Evolutionary conservation across 306 rosid species (phyloP).

Genomic region (Quercus alba): DNA sequence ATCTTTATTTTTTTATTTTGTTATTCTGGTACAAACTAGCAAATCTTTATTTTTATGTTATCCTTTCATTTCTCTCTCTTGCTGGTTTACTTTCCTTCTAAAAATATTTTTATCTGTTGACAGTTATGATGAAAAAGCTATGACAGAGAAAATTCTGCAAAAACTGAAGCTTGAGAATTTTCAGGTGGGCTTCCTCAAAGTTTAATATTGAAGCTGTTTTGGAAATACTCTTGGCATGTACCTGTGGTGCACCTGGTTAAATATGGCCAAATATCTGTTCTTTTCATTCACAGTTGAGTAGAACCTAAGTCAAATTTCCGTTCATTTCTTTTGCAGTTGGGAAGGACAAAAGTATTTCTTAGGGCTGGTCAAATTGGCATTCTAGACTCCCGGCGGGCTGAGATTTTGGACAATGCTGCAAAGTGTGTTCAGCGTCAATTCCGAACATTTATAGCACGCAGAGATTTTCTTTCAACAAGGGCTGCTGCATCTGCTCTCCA

Average conservation of each 20-base stretch:
- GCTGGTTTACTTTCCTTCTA: not conserved
- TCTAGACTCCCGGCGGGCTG: constrained; percentile 81
- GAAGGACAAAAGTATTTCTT: constrained; percentile 89
- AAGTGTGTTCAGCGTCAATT: constrained; percentile 65
- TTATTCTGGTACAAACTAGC: not conserved
- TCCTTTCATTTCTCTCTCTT: not conserved
- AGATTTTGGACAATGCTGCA: constrained; percentile 86
- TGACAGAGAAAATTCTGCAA: constrained; percentile 65
- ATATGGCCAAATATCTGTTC: not conserved
- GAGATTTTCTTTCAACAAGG: constrained; percentile 53
- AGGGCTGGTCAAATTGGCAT: constrained; percentile 97
- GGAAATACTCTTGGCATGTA: not conserved
- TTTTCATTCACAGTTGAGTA: not conserved
- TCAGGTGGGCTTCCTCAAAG: constrained; percentile 54
- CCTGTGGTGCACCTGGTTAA: not conserved
- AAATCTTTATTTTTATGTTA: not conserved
- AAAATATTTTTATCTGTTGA: constrained; percentile 13
- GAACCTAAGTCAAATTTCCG: not conserved
- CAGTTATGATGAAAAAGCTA: constrained; percentile 75
- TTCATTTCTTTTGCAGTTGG: constrained; percentile 54
- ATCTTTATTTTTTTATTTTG: not conserved
- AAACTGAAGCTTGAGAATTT: constrained; percentile 76
- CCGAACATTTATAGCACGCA: constrained; percentile 63
- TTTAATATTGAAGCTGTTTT: not conserved
- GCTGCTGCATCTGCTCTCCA: constrained; percentile 70